phyloP scores from a whole-genome alignment of 768 basidiomycete species.

The Termitomyces heimii region DNA sequence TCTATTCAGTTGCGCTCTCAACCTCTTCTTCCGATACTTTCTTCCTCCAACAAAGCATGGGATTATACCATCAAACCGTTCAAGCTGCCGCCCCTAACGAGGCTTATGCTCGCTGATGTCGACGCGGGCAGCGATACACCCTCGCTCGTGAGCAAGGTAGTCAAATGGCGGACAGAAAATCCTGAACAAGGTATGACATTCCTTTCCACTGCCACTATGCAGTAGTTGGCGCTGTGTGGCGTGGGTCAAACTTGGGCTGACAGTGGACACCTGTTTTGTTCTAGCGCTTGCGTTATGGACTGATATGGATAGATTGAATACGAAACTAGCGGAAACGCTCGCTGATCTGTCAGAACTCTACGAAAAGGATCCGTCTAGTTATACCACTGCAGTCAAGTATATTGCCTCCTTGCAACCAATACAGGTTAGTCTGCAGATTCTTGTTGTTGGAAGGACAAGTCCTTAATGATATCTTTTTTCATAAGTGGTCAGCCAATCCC shows the following conservation, averaged over 20 bases:
- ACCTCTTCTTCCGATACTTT: slow-evolving; percentile 46
- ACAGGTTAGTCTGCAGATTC: slow-evolving; percentile 34
- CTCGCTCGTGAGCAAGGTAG: slow-evolving; percentile 84
- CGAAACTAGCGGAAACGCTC: slow-evolving; percentile 49
- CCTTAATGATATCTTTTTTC: neutral
- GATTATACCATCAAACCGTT: slow-evolving; percentile 65
- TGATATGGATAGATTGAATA: slow-evolving; percentile 56
- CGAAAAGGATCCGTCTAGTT: slow-evolving; percentile 39
- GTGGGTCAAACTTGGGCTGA: slow-evolving; percentile 5
- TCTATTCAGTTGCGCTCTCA: slow-evolving; percentile 11
- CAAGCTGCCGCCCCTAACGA: slow-evolving; percentile 75
- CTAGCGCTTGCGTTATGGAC: slow-evolving; percentile 64
- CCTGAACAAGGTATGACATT: slow-evolving; percentile 40
- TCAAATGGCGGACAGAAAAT: slow-evolving; percentile 79
- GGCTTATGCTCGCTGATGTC: slow-evolving; percentile 91
- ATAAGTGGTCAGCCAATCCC: slow-evolving; percentile 65
- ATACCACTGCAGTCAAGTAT: slow-evolving; percentile 54
- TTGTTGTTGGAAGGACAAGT: neutral
- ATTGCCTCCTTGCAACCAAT: slow-evolving; percentile 54
- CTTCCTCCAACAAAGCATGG: slow-evolving; percentile 67
- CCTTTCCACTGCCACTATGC: neutral
- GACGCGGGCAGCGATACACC: slow-evolving; percentile 96
- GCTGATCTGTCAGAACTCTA: slow-evolving; percentile 43
- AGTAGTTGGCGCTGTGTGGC: slow-evolving; percentile 1
- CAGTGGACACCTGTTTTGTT: neutral